Conservation (phyloP, 2,329 filamentous ascomycete genomes). For the Ophiocordyceps camponoti-saundersi region DNA sequence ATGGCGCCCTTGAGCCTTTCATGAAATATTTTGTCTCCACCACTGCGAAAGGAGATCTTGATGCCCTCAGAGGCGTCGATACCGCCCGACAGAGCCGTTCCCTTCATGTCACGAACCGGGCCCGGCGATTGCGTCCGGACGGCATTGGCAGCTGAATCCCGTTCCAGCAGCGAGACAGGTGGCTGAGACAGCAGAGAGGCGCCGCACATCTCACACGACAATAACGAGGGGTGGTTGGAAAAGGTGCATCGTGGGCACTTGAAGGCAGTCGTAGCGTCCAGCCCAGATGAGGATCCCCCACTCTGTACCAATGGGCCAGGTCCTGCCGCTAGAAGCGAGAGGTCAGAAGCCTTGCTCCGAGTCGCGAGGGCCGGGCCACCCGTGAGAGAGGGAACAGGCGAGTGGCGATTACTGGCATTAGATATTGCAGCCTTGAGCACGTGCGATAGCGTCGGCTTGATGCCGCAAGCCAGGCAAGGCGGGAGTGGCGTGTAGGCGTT, state of each 20-base stretch:
- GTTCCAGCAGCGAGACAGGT: constrained; percentile 15
- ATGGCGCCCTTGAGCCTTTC: constrained; percentile 78
- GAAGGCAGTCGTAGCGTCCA: constrained; percentile 22
- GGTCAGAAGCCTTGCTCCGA: background rate
- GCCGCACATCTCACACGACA: constrained; percentile 81
- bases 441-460: constrained; percentile 71
- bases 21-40: constrained; percentile 79
- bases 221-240: constrained; percentile 73
- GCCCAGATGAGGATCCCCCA: constrained; percentile 1
- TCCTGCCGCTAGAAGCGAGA: background rate
- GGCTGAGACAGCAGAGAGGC: constrained; percentile 47
- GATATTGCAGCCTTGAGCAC: constrained; percentile 76
- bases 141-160: constrained; percentile 17
- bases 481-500: constrained; percentile 65
- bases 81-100: constrained; percentile 13
- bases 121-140: constrained; percentile 60
- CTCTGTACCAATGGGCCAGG: background rate
- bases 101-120: constrained; percentile 34
- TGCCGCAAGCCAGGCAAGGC: constrained; percentile 83
- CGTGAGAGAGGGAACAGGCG: constrained; percentile 2
- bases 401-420: constrained; percentile 42
- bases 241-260: constrained; percentile 86
- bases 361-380: background rate
- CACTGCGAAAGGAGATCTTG: constrained; percentile 80
- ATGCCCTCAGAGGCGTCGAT: constrained; percentile 54